A percentile compares a stretch with the other conserved stretches of the same genome.
These are phyloP conservation scores for Astragalus glycyphyllos DNA, from an alignment of 306 rosid genomes.

Conservation along the genomic window DNA sequence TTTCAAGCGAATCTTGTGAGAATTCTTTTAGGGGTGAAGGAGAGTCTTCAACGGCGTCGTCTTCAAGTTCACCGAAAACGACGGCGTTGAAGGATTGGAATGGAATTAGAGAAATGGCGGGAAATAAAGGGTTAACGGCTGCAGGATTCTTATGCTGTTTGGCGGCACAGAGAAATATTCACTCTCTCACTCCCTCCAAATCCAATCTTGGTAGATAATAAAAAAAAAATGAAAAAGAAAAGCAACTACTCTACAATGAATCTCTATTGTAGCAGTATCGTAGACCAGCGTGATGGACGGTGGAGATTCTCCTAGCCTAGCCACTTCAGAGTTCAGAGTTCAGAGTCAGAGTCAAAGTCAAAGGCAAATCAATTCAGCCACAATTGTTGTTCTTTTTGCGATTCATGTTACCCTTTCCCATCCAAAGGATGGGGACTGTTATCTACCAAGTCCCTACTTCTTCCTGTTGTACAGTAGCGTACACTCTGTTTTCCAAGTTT, in stretches of 20 bases:
- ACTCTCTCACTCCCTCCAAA: constrained; percentile 36
- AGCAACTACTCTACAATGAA: not conserved
- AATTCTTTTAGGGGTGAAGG: constrained; percentile 50
- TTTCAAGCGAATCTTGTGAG: constrained; percentile 49
- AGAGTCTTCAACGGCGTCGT: constrained; percentile 60
- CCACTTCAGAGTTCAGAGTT: not conserved
- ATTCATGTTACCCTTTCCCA: not conserved
- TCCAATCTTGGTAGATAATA: constrained; percentile 33
- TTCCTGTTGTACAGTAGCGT: not conserved
- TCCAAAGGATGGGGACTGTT: constrained; percentile 19
- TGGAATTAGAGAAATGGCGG: constrained; percentile 62
- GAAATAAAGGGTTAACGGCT: constrained; percentile 48
- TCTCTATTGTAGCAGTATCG: not conserved
- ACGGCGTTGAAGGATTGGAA: constrained; percentile 69
- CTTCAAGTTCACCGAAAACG: constrained; percentile 47
- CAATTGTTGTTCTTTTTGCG: not conserved
- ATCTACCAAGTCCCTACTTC: not conserved
- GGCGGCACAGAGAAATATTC: constrained; percentile 46
- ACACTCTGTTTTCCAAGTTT: not conserved
- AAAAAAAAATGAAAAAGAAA: not conserved
- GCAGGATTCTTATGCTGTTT: constrained; percentile 78
- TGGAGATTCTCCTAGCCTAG: constrained; percentile 21
- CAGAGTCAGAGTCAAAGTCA: not conserved
- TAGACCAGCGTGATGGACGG: constrained; percentile 12
- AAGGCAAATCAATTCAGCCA: not conserved